Percentiles rank a stretch among this genome's conserved stretches.
These are phyloP conservation scores for Phoma sp. DNA, from an alignment of 2,329 filamentous ascomycete genomes.

Conservation along the genomic window DNA sequence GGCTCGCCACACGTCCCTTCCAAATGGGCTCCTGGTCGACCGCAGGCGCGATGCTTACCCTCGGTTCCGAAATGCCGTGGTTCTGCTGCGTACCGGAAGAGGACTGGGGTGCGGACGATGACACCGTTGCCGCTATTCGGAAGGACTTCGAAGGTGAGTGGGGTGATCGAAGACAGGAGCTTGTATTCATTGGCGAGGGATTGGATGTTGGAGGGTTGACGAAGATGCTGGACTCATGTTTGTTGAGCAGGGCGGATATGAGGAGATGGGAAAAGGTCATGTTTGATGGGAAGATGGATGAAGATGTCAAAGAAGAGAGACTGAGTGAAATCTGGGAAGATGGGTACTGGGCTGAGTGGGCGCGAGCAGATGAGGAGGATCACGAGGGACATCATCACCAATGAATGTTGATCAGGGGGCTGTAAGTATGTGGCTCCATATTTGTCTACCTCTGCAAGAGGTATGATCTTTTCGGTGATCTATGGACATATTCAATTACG, in stretches of 20 bases:
- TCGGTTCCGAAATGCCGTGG: slow-evolving; percentile 64
- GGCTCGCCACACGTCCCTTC: slow-evolving; percentile 65
- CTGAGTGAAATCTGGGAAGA: slow-evolving; percentile 64
- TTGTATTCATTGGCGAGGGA: slow-evolving; percentile 76
- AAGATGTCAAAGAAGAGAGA: slow-evolving; percentile 55
- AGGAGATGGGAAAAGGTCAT: slow-evolving; percentile 51
- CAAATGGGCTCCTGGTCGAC: slow-evolving; percentile 69
- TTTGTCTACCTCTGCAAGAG: neutral
- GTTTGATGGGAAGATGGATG: slow-evolving; percentile 35
- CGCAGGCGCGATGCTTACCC: slow-evolving; percentile 69
- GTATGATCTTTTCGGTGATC: neutral
- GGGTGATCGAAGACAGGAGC: slow-evolving; percentile 74
- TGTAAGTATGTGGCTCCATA: neutral
- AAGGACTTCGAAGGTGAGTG: slow-evolving; percentile 63
- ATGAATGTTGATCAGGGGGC: neutral
- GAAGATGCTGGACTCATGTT: slow-evolving; percentile 64
- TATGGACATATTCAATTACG: neutral
- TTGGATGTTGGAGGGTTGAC: slow-evolving; percentile 63
- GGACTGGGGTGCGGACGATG: slow-evolving; percentile 58
- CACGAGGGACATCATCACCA: slow-evolving; percentile 14
- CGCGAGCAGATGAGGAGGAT: slow-evolving; percentile 46
- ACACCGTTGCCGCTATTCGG: slow-evolving; percentile 57
- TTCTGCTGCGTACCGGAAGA: slow-evolving; percentile 67
- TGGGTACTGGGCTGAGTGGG: slow-evolving; percentile 63
- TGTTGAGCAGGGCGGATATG: slow-evolving; percentile 67